Base-by-base conservation (phyloP, 495 filamentous ascomycete species). In the Neurospora sp. region DNA sequence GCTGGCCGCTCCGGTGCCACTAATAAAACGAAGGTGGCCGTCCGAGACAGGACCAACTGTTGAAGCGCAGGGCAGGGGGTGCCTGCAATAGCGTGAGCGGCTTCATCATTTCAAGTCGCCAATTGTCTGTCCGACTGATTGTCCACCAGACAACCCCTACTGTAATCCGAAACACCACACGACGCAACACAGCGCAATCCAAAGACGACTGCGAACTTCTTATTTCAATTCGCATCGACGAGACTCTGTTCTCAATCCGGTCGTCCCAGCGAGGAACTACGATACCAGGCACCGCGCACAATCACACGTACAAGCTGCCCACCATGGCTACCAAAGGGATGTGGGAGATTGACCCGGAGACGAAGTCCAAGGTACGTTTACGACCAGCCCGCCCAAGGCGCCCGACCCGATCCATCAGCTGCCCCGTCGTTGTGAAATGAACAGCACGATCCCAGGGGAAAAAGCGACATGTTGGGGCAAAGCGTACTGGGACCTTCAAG, bases 321-420 rank as follows among this genome's bases (percentile, higher is more conserved):
- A 69, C 75, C 69, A 86, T 86, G 84, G 81, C 83, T 41, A 82
- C 84, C 71, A 86, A 85, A 72, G 86, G 83, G 79, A 94, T 96
- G 92, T 98, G 95, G 95, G 95, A 98, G 82, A 94, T 98, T 75
- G 95, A 98, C 83, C 94, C 95, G 23, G 94, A 97, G 85, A 97
- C 94, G 41, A 90, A 92, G 83, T 91, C 89, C 77, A 97, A 97
- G 90, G 94, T 97, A 85, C 10, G 78, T 72, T n/a, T n/a, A 42
- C 14, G 4, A 54, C 20, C 46, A 54, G 20, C n/a, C 46, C n/a
- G 20, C 46, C n/a, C 46, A 23, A 54, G 14, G 16, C 3, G 38
- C 23, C 39, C 59, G 38, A 73, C 38, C n/a, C 11, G 27, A 11
- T 27, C 8, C 10, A 27, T 54, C 46, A 27, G 11, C 54, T 27